Conservation (phyloP, 2,329 filamentous ascomycete genomes). For the Zasmidium citrigriseum region DNA sequence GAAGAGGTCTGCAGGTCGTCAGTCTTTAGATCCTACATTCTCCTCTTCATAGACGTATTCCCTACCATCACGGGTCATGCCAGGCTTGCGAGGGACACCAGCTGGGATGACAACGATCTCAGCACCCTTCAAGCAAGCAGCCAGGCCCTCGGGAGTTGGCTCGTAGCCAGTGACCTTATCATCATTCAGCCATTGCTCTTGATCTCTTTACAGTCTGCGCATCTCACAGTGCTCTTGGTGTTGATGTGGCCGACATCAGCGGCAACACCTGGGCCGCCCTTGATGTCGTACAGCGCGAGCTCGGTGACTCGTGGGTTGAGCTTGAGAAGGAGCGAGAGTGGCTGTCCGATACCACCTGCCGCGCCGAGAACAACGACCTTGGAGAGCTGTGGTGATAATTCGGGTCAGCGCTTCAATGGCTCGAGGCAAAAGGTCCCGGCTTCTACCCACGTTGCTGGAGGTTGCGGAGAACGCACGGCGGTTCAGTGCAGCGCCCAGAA, state of each 20-base stretch:
- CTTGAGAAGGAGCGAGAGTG: slow-evolving; percentile 96
- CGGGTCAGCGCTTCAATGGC: slow-evolving; percentile 6
- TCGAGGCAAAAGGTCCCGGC: slow-evolving; percentile 1
- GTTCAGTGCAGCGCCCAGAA: slow-evolving; percentile 50
- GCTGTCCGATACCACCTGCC: slow-evolving; percentile 96
- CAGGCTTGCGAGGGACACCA: slow-evolving; percentile 97
- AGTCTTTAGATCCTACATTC: background rate
- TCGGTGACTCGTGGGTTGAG: slow-evolving; percentile 93
- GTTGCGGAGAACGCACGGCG: slow-evolving; percentile 56
- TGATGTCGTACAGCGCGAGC: slow-evolving; percentile 97
- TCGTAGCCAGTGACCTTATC: slow-evolving; percentile 80
- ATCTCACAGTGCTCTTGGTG: slow-evolving; percentile 75
- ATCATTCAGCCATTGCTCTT: slow-evolving; percentile 17
- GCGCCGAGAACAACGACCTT: slow-evolving; percentile 98
- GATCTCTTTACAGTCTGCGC: background rate
- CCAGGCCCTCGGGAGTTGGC: slow-evolving; percentile 67
- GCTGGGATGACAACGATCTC: slow-evolving; percentile 97
- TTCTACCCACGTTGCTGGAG: slow-evolving; percentile 49
- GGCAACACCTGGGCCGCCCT: slow-evolving; percentile 91
- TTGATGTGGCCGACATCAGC: slow-evolving; percentile 99
- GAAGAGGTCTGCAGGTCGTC: slow-evolving; percentile 73
- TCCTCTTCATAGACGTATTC: background rate
- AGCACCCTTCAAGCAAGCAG: slow-evolving; percentile 76
- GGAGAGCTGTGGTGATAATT: slow-evolving; percentile 66
- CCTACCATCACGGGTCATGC: slow-evolving; percentile 94